phyloP scores from a whole-genome alignment of 495 filamentous ascomycete genomes.

The Cudoniella acicularis region DNA sequence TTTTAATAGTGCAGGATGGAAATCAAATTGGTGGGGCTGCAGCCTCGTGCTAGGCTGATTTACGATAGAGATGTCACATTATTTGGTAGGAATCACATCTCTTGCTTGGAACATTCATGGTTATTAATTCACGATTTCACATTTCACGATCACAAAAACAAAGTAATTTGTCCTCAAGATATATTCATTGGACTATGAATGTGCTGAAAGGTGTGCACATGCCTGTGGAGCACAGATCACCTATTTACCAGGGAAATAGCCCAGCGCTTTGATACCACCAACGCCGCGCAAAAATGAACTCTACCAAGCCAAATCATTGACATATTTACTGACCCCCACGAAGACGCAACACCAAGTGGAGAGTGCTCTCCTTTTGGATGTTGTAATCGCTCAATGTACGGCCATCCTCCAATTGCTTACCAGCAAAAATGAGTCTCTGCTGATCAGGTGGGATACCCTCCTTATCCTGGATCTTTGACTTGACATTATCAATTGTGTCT shows the following conservation, averaged over 20 bases:
- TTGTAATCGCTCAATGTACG: slow-evolving; percentile 85
- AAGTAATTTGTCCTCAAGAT: slow-evolving; percentile 7
- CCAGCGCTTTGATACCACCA: not conserved
- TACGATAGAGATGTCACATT: too few relatives aligned
- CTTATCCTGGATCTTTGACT: slow-evolving; percentile 91
- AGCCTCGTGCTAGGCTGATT: too few relatives aligned
- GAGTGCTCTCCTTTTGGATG: slow-evolving; percentile 89
- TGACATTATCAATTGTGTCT: slow-evolving; percentile 92
- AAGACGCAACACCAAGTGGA: slow-evolving; percentile 83
- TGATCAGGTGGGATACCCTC: slow-evolving; percentile 88
- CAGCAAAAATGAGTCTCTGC: slow-evolving; percentile 86
- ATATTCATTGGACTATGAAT: slow-evolving; percentile 17
- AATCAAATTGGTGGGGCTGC: too few relatives aligned
- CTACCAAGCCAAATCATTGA: slow-evolving; percentile 27
- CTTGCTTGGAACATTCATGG: too few relatives aligned
- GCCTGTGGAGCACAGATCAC: not conserved
- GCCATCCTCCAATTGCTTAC: slow-evolving; percentile 87
- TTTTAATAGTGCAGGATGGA: too few relatives aligned
- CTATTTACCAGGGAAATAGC: slow-evolving; percentile 13
- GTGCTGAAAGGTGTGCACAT: slow-evolving; percentile 1
- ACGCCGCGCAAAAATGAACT: slow-evolving; percentile 28
- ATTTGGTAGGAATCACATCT: too few relatives aligned
- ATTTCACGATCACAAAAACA: slow-evolving; percentile 16
- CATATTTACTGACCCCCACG: slow-evolving; percentile 70
- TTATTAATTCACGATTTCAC: too few relatives aligned